Percentiles rank a stretch among this genome's conserved stretches.
phyloP scores from a whole-genome alignment of 257 asterid species.

The Leptodermis oblonga region DNA sequence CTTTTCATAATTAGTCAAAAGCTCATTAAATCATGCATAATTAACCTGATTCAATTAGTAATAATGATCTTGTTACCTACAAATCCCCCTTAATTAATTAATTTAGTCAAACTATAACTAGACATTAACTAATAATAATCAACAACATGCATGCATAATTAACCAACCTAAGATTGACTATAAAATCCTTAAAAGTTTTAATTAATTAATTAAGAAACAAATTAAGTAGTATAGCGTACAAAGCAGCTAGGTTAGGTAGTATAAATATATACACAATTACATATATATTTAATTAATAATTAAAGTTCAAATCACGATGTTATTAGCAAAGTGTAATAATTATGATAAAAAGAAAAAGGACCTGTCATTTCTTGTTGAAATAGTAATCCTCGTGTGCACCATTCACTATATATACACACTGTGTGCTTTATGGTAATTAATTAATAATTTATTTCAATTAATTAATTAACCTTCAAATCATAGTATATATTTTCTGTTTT shows the following conservation, averaged over 20 bases:
- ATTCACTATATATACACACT: too few relatives aligned
- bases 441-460: slow-evolving; percentile 13
- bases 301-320: slow-evolving; percentile 2
- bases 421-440: too few relatives aligned
- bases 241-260: too few relatives aligned
- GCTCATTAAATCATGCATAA: too few relatives aligned
- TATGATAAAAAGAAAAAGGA: neutral
- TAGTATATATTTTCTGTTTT: neutral
- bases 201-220: neutral
- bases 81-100: neutral
- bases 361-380: slow-evolving; percentile 8
- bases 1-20: too few relatives aligned
- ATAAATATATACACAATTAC: too few relatives aligned
- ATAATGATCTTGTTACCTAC: too few relatives aligned
- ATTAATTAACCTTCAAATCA: neutral
- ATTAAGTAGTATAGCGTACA: too few relatives aligned
- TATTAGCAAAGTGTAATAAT: neutral
- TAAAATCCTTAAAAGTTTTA: slow-evolving; percentile 7
- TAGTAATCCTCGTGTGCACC: slow-evolving; percentile 27
- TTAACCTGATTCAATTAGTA: too few relatives aligned
- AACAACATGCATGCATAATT: neutral
- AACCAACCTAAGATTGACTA: too few relatives aligned
- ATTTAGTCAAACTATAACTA: neutral
- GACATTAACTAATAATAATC: too few relatives aligned
- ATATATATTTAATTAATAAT: too few relatives aligned